Evolutionary conservation across 2,329 filamentous ascomycete species (phyloP), one percentile per base, ranked within the genome.

Genomic region (Sporothrix curviconia): DNA sequence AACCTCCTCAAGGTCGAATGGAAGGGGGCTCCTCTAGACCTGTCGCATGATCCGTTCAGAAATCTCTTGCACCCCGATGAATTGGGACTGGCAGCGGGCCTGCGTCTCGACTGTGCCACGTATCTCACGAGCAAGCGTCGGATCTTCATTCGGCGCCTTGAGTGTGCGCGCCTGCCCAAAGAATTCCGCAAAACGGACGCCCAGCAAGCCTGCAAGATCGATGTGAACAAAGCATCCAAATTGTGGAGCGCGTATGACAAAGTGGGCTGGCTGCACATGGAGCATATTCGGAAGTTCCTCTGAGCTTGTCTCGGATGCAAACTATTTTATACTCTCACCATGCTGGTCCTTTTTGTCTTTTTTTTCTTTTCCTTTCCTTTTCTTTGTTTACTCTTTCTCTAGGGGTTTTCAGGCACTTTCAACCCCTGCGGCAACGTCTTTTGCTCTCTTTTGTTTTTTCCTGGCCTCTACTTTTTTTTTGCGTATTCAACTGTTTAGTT

Each of bases 221-320:
- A 97, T 66, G 92, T 97, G 70, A 96, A 96, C 78, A 97, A 96
- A 77, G 90, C 92, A 3, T 95, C 90, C 63, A 92, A 92, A 71
- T 78, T 97, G 47, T 96, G 90, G 89, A 85, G 85, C 37, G 90
- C 90, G 6, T 97, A 90, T 68, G 89, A 96, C 51, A 86, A 85
- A 65, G 89, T 94, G 37, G 88, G 87, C 64, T 95, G 91, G 90
- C 84, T 96, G 62, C 78, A 87, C 5, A 68, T 74, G 15, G 63
- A 69, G 3, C 78, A 75, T 74, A 72, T 81, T 61, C 65, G 52
- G 28, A 55, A 39, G 7, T 61, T 59, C 37, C 37, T 60, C 1
- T 60, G 51, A 43, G 17, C 32, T 22, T 22, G 6, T 15, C 14
- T 5, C 47, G 11, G n/a, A n/a, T n/a, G n/a, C n/a, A n/a, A n/a